Evolutionary conservation across 306 rosid species (phyloP).

Genomic region (Casuarina cunninghamiana): DNA sequence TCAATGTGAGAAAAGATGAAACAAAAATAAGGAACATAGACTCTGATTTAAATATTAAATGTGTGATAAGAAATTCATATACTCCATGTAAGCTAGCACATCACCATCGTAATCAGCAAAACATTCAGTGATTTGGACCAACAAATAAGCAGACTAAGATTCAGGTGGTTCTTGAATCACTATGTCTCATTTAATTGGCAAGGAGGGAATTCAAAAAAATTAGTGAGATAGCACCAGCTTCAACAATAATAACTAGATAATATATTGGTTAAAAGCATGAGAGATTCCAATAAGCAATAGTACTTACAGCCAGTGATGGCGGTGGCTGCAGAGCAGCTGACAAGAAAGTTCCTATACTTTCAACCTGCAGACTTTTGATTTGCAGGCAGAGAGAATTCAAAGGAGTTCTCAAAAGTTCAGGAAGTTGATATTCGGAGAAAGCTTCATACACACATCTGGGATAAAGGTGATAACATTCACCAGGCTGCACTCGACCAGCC

Average conservation of each 20-base stretch:
- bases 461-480: slow-evolving; percentile 93
- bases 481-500: slow-evolving; percentile 99
- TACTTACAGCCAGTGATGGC: slow-evolving; percentile 72
- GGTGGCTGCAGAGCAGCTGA: slow-evolving; percentile 97
- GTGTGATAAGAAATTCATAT: no score
- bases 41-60: background rate
- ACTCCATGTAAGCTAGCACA: no score
- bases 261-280: background rate
- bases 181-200: background rate
- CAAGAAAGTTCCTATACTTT: slow-evolving; percentile 87
- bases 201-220: background rate
- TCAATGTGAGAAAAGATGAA: no score
- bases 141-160: background rate
- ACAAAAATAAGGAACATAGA: no score
- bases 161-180: background rate
- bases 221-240: background rate
- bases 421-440: slow-evolving; percentile 92
- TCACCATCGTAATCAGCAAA: no score
- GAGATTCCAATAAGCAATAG: slow-evolving; percentile 8
- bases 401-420: slow-evolving; percentile 95
- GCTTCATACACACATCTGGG: slow-evolving; percentile 85
- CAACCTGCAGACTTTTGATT: slow-evolving; percentile 95
- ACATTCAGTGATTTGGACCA: no score
- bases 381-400: slow-evolving; percentile 96
- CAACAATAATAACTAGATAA: background rate